Evolutionary conservation across 148 eudicot species (phyloP).

Genomic region (Silene conica): DNA sequence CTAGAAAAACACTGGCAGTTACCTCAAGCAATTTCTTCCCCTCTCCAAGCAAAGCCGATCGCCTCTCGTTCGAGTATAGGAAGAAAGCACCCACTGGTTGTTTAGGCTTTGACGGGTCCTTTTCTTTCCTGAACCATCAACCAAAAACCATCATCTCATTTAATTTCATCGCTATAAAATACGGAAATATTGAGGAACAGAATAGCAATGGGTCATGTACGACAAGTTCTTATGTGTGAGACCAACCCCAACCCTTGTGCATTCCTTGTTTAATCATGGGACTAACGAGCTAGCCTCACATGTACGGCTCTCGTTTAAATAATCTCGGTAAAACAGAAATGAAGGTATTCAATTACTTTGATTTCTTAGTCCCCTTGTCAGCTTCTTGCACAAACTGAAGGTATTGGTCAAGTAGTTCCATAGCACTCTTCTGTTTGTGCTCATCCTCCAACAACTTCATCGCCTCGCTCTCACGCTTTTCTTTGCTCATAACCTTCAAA

Average conservation of each 20-base stretch:
- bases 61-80: conserved; percentile 55
- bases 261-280: too few relatives aligned
- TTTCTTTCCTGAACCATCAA: conserved; percentile 52
- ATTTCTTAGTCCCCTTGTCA: conserved; percentile 62
- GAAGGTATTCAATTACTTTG: conserved; percentile 37
- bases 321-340: neutral
- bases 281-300: too few relatives aligned
- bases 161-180: neutral
- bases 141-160: neutral
- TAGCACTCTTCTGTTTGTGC: conserved; percentile 80
- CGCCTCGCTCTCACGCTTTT: conserved; percentile 86
- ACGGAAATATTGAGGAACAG: neutral
- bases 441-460: conserved; percentile 84
- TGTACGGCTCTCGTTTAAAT: neutral
- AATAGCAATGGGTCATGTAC: neutral
- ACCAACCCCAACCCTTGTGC: too few relatives aligned
- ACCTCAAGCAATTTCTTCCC: conserved; percentile 73
- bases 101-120: conserved; percentile 86
- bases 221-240: too few relatives aligned
- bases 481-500: conserved; percentile 63
- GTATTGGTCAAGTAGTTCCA: conserved; percentile 92
- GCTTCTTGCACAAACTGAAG: conserved; percentile 71
- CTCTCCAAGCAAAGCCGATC: conserved; percentile 52
- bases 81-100: conserved; percentile 85
- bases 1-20: neutral